Conservation (phyloP, 2,329 filamentous ascomycete genomes). For the Diaporthe caulivora region DNA sequence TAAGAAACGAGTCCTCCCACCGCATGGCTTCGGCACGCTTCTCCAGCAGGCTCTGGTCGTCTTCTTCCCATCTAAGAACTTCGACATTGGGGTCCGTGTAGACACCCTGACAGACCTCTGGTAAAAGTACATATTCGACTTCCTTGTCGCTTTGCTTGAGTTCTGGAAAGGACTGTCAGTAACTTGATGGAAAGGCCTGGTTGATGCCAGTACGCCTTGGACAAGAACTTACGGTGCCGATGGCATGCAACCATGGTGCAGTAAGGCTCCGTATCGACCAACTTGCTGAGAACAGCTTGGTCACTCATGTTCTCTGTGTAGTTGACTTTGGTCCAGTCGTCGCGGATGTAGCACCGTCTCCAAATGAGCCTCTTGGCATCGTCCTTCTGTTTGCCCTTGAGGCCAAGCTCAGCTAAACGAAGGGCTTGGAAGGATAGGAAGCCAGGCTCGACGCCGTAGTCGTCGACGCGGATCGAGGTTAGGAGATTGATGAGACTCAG, state of each 20-base stretch:
- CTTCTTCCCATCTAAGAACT: conserved; percentile 62
- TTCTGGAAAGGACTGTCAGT: conserved; percentile 46
- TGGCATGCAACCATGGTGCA: conserved; percentile 74
- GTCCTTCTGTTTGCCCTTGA: conserved; percentile 67
- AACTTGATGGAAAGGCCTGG: conserved; percentile 38
- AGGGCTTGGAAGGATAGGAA: conserved; percentile 83
- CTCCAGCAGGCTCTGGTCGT: conserved; percentile 73
- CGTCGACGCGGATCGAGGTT: conserved; percentile 74
- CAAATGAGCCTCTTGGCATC: conserved; percentile 78
- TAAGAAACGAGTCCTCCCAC: conserved; percentile 77
- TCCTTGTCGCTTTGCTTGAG: conserved; percentile 53
- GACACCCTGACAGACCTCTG: conserved; percentile 69
- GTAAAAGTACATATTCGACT: conserved; percentile 60
- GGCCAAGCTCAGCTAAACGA: conserved; percentile 67
- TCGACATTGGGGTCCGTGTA: conserved; percentile 72
- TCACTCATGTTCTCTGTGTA: conserved; percentile 82
- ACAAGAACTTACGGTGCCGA: conserved; percentile 68
- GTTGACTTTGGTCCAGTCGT: conserved; percentile 87
- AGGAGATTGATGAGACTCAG: conserved; percentile 79
- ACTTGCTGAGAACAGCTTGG: conserved; percentile 70
- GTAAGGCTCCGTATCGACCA: conserved; percentile 77
- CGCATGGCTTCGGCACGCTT: conserved; percentile 79
- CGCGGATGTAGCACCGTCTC: conserved; percentile 86
- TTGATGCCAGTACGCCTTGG: neutral
- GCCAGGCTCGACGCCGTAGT: conserved; percentile 65